These are phyloP conservation scores for Condylostoma magnum DNA, from an alignment of 169 alveolate species.

Conservation along the genomic window DNA sequence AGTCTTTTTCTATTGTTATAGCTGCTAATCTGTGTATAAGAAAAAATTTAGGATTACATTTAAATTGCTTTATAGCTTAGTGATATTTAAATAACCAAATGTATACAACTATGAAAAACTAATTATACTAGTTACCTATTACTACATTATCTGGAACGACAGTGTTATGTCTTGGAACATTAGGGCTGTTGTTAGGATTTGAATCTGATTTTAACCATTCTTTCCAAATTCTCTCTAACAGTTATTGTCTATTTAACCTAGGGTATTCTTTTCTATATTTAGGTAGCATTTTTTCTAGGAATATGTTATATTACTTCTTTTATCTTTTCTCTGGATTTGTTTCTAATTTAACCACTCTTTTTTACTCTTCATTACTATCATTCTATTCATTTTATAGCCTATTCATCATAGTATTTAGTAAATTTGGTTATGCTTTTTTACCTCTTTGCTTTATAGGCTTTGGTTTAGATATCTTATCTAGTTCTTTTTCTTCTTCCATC, in stretches of 20 bases:
- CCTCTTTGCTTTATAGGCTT: conserved; percentile 15
- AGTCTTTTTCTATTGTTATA: too few species aligned
- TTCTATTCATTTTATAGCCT: conserved; percentile 1
- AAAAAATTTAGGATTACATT: too few species aligned
- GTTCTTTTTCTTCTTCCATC: conserved; percentile 1
- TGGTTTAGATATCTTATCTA: neutral
- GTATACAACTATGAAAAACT: too few species aligned
- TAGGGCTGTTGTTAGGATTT: conserved; percentile 50
- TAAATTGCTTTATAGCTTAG: too few species aligned
- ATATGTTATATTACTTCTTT: conserved; percentile 53
- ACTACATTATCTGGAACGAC: too few species aligned
- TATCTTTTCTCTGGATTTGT: conserved; percentile 59
- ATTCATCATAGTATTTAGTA: neutral
- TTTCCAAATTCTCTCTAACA: conserved; percentile 43
- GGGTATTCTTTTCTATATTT: conserved; percentile 51
- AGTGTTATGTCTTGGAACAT: too few species aligned
- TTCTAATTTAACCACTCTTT: conserved; percentile 7
- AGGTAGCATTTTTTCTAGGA: conserved; percentile 50
- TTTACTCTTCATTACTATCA: neutral
- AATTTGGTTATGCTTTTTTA: neutral
- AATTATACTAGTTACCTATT: too few species aligned
- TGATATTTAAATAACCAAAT: too few species aligned
- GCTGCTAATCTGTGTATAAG: too few species aligned
- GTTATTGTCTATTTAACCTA: conserved; percentile 50
- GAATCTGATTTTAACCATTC: conserved; percentile 58